Percentiles rank a stretch among this genome's conserved stretches.
phyloP scores from a whole-genome alignment of 202 grass and related monocot genomes.

The Schoenoplectus triqueter region DNA sequence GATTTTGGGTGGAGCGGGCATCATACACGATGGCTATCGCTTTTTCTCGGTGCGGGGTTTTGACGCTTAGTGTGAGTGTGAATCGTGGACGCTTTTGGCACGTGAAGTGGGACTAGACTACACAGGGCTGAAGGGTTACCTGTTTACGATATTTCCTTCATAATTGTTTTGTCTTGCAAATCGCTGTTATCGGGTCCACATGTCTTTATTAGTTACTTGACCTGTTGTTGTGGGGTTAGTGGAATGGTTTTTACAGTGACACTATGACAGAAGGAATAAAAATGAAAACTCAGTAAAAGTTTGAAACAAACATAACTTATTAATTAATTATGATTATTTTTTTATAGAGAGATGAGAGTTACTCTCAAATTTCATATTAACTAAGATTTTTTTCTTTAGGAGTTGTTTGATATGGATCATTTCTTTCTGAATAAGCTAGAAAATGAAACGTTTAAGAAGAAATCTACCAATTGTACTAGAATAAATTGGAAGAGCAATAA shows the following conservation, averaged over 20 bases:
- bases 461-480: too few species aligned
- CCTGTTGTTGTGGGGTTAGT: neutral
- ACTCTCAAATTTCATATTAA: too few species aligned
- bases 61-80: neutral
- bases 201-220: neutral
- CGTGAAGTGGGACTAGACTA: neutral
- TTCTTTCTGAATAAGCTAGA: too few species aligned
- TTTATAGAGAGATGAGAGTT: too few species aligned
- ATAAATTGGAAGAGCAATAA: too few species aligned
- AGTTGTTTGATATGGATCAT: too few species aligned
- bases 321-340: too few species aligned
- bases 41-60: neutral
- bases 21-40: conserved; percentile 7
- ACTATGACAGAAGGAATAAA: neutral
- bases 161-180: neutral
- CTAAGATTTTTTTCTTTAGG: too few species aligned
- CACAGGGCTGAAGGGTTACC: too few species aligned
- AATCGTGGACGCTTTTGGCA: conserved; percentile 27
- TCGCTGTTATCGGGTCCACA: neutral
- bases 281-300: neutral
- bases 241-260: neutral
- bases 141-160: too few species aligned
- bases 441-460: too few species aligned
- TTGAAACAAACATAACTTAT: too few species aligned
- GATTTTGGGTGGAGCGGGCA: neutral